Evolutionary conservation across 2,329 filamentous ascomycete species (phyloP).

Genomic region (Shiraia sp.): DNA sequence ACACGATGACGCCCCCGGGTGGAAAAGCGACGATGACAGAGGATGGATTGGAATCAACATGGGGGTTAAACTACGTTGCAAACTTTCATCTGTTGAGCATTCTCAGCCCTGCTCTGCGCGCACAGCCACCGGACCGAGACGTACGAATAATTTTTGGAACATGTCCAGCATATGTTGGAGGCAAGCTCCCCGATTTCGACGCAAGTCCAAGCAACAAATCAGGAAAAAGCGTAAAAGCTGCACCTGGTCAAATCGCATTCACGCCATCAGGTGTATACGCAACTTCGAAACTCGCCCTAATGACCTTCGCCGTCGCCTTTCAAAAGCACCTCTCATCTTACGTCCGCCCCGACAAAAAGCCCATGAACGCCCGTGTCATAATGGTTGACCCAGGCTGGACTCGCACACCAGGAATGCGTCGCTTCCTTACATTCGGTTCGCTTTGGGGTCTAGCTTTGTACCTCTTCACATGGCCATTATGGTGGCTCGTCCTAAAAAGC

Average conservation of each 20-base stretch:
- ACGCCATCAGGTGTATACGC: slow-evolving; percentile 53
- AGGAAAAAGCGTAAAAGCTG: slow-evolving; percentile 51
- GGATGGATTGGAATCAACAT: slow-evolving; percentile 85
- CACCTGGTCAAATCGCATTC: slow-evolving; percentile 41
- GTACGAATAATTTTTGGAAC: slow-evolving; percentile 85
- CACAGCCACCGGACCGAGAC: slow-evolving; percentile 91
- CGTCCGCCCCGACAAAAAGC: slow-evolving; percentile 78
- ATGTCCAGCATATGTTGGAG: slow-evolving; percentile 85
- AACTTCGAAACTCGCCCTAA: slow-evolving; percentile 70
- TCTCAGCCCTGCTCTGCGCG: slow-evolving; percentile 83
- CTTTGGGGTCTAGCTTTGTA: slow-evolving; percentile 80
- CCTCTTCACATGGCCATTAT: slow-evolving; percentile 74
- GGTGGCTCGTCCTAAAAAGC: slow-evolving; percentile 88
- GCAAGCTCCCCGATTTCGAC: slow-evolving; percentile 65
- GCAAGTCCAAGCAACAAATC: slow-evolving; percentile 57
- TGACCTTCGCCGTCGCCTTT: slow-evolving; percentile 86
- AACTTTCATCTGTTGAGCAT: slow-evolving; percentile 96
- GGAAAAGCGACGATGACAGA: slow-evolving; percentile 63
- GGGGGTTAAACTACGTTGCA: slow-evolving; percentile 92
- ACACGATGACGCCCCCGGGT: slow-evolving; percentile 72
- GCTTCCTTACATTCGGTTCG: slow-evolving; percentile 85
- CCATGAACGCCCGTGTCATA: slow-evolving; percentile 80
- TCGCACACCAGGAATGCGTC: slow-evolving; percentile 82
- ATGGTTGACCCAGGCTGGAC: slow-evolving; percentile 85
- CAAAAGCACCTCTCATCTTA: slow-evolving; percentile 90